phyloP scores from a whole-genome alignment of 2,329 filamentous ascomycete genomes.

The Domatiomyces globalis region DNA sequence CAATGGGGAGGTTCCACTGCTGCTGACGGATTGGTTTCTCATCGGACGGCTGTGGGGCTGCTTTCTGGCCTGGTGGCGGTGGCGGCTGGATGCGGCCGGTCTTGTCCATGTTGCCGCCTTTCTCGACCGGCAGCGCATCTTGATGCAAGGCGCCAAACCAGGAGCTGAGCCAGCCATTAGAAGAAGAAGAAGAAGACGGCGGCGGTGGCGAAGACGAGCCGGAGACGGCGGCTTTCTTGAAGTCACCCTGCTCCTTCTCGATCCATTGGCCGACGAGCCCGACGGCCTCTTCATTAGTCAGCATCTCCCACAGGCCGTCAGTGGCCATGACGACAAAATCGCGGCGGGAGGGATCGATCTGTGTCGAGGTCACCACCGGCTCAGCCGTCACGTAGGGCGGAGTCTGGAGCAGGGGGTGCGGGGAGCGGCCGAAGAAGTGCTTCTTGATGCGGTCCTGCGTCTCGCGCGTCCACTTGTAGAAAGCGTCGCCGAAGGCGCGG shows the following conservation, averaged over 20 bases:
- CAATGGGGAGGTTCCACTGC: conserved; percentile 74
- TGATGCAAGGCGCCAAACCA: conserved; percentile 37
- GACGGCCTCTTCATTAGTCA: conserved; percentile 95
- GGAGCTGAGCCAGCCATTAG: conserved; percentile 51
- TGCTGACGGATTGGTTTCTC: conserved; percentile 63
- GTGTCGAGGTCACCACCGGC: conserved; percentile 83
- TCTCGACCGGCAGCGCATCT: conserved; percentile 61
- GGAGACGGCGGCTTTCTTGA: conserved; percentile 1
- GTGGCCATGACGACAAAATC: conserved; percentile 96
- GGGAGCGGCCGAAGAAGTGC: conserved; percentile 74
- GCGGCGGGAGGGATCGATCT: conserved; percentile 74
- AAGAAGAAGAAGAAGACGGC: conserved; percentile 5
- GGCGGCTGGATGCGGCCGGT: conserved; percentile 41
- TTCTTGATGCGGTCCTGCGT: conserved; percentile 68
- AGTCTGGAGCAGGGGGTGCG: conserved; percentile 65
- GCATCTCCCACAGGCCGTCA: conserved; percentile 96
- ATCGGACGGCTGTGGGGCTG: conserved; percentile 1
- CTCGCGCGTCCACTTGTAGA: conserved; percentile 89
- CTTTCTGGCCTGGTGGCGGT: background rate
- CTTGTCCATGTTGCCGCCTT: conserved; percentile 31
- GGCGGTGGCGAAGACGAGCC: conserved; percentile 20
- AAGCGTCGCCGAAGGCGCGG: conserved; percentile 87
- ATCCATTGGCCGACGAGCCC: conserved; percentile 95
- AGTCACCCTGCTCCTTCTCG: conserved; percentile 49
- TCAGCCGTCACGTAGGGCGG: conserved; percentile 96